Conservation (phyloP, 73 alveolate genomes). For the Paramecium tetraurelia region DNA sequence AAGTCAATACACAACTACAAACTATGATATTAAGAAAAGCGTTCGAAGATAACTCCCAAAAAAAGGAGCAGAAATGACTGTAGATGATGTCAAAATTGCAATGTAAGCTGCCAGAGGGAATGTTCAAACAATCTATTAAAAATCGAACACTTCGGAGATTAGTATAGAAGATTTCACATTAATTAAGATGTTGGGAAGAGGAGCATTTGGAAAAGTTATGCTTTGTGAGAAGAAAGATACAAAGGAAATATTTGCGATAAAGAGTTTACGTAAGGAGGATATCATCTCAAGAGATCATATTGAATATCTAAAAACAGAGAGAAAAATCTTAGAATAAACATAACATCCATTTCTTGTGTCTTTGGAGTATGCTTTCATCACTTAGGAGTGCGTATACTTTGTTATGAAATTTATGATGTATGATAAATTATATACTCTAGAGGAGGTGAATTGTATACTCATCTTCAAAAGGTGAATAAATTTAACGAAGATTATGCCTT, state of each 20-base stretch:
- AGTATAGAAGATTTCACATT: constrained; percentile 56
- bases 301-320: constrained; percentile 89
- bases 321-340: constrained; percentile 88
- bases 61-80: constrained; percentile 41
- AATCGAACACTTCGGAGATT: not conserved
- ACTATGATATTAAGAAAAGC: constrained; percentile 35
- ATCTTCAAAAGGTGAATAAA: constrained; percentile 34
- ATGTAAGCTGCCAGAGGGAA: not conserved
- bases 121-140: not conserved
- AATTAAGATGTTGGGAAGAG: constrained; percentile 82
- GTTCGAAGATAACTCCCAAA: constrained; percentile 34
- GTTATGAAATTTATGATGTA: constrained; percentile 86
- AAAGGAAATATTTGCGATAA: constrained; percentile 85
- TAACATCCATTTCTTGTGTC: constrained; percentile 95
- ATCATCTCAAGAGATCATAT: constrained; percentile 77
- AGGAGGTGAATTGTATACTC: constrained; percentile 61
- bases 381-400: constrained; percentile 61
- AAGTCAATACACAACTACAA: not conserved
- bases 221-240: constrained; percentile 80
- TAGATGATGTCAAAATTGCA: constrained; percentile 1
- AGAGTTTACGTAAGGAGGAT: constrained; percentile 84
- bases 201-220: constrained; percentile 90
- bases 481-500: constrained; percentile 48
- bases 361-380: constrained; percentile 92
- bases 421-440: not conserved